These are phyloP conservation scores for Leccinum griseonigrum DNA, from an alignment of 1,284 basidiomycete genomes.

Conservation along the genomic window DNA sequence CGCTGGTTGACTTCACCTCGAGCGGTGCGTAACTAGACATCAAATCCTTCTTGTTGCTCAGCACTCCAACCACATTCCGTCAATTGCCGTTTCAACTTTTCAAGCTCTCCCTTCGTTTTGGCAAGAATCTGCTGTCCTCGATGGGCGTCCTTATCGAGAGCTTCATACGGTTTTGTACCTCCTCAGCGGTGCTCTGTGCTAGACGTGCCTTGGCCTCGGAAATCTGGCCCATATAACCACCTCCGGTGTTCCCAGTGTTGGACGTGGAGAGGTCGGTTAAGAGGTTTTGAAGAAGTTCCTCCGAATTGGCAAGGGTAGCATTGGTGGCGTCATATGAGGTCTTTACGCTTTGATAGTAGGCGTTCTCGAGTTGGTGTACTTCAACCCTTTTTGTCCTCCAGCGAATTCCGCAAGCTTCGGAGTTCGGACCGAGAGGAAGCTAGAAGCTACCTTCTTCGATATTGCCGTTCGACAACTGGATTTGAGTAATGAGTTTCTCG, in stretches of 20 bases:
- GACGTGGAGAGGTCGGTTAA: conserved; percentile 86
- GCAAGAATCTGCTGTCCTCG: conserved; percentile 74
- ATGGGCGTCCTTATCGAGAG: conserved; percentile 80
- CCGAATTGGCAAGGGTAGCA: conserved; percentile 68
- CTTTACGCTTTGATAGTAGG: conserved; percentile 66
- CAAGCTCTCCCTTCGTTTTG: conserved; percentile 59
- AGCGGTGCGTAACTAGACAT: conserved; percentile 55
- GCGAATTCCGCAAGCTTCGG: conserved; percentile 55
- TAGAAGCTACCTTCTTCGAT: conserved; percentile 55
- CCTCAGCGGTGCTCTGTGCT: conserved; percentile 79
- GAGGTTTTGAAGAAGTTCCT: conserved; percentile 94
- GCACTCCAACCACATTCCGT: conserved; percentile 76
- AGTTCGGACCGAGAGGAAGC: conserved; percentile 53
- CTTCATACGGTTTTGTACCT: conserved; percentile 81
- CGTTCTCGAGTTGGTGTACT: conserved; percentile 56
- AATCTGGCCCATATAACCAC: conserved; percentile 96
- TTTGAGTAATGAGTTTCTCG: conserved; percentile 86
- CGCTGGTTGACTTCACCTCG: conserved; percentile 58
- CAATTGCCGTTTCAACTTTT: conserved; percentile 53
- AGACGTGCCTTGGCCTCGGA: conserved; percentile 82
- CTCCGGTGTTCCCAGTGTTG: conserved; percentile 57
- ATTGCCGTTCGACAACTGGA: conserved; percentile 77
- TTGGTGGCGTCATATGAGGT: conserved; percentile 67
- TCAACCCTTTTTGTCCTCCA: conserved; percentile 57
- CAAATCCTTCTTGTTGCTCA: conserved; percentile 70